phyloP scores from a whole-genome alignment of 2,329 filamentous ascomycete species.

The Graphium sp. region DNA sequence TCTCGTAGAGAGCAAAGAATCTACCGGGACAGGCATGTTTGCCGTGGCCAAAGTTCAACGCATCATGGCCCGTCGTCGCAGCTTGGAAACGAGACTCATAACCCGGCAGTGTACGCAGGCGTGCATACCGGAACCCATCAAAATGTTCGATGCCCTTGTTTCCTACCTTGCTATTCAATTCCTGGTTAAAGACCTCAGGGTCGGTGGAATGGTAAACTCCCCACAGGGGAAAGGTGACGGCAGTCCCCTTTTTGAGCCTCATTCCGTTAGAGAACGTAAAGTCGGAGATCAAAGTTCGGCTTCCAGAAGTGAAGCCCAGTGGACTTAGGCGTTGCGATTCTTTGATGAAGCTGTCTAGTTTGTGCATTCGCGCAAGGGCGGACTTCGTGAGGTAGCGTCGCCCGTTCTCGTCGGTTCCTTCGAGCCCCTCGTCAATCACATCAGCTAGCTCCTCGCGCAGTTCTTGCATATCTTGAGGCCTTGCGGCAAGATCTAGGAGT shows the following conservation, averaged over 20 bases:
- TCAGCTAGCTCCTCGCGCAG: constrained; percentile 31
- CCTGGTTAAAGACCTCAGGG: background rate
- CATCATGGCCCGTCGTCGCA: constrained; percentile 18
- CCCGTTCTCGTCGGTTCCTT: constrained; percentile 14
- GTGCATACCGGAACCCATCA: constrained; percentile 4
- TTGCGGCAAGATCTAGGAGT: constrained; percentile 23
- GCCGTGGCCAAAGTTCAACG: constrained; percentile 19
- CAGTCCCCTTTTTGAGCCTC: constrained; percentile 1
- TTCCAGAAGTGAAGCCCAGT: background rate
- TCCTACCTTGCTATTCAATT: too few relatives aligned
- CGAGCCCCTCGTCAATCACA: too few relatives aligned
- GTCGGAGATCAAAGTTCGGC: background rate
- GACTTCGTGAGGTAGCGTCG: constrained; percentile 14
- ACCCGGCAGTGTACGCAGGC: constrained; percentile 6
- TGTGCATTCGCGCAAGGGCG: constrained; percentile 19
- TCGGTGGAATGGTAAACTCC: too few relatives aligned
- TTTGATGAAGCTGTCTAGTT: constrained; percentile 22
- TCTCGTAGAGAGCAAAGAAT: constrained; percentile 26
- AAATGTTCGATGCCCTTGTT: constrained; percentile 2
- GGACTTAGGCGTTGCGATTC: constrained; percentile 7
- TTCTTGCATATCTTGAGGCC: constrained; percentile 29
- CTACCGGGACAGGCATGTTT: constrained; percentile 23
- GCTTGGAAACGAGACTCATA: constrained; percentile 18
- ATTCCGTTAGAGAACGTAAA: background rate
- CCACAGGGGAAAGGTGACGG: constrained; percentile 2